Evolutionary conservation across 179 eudicot genomes (phyloP), one percentile per base, ranked within the genome.

Genomic region (Heliamphora pulchella): DNA sequence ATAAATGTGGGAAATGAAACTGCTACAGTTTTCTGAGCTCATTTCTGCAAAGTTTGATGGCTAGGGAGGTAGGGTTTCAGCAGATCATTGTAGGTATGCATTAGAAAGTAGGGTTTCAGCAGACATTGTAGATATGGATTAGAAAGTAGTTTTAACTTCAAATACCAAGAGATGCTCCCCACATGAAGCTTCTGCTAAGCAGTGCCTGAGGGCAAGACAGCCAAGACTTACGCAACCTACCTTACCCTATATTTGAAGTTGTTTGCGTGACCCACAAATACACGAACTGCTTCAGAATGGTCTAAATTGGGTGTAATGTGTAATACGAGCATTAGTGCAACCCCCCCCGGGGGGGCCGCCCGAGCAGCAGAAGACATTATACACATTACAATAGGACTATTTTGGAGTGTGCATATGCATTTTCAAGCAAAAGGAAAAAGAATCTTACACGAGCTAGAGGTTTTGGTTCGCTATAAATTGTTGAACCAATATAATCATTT

Each of bases 391-490:
- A 10, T n/a, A 69, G 20, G 20, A 68, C 18, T 68, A 2, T 1
- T 11, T 31, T 5, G 3, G 6, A 69, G 53, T 20, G 3, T 31
- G 75, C 66, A 8, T 39, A 9, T 2, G 47, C 4, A 20, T 17
- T 13, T 64, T 74, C n/a, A 59, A 5, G 75, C 22, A 51, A 15
- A 14, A 22, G 51, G 17, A 57, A 71, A 31, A 68, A 75, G 55
- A 55, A 71, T 9, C 90, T 83, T 87, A 89, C 93, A 63, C 54
- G 82, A 76, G 80, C 9, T 0, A 89, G 83, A 20, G 78, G 41
- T 55, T 77, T 58, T 10, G 80, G 71, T 53, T 64, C 84, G 79
- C 13, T 62, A 77, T 61, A 2, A 46, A 74, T 47, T 43, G 80
- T 81, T 73, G 89, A 80, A 73, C 55, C 53, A 8, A 59, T 43